phyloP scores from a whole-genome alignment of 108 stramenopile species.

The Schizochytrium sp. region DNA sequence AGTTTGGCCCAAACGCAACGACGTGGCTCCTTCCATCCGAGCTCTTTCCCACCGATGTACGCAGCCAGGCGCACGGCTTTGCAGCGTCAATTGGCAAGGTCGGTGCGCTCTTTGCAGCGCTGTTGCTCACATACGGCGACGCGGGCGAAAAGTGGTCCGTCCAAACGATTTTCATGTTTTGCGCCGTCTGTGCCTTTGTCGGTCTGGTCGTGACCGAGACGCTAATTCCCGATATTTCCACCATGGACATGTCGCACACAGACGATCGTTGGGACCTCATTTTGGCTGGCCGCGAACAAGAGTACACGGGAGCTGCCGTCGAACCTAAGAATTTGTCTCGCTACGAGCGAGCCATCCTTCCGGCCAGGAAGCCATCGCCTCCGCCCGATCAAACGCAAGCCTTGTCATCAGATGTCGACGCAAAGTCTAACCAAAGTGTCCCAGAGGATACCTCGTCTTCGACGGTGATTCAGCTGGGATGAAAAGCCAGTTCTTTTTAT shows the following conservation, averaged over 20 bases:
- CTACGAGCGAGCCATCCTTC: neutral
- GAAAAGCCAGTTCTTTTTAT: too few species aligned
- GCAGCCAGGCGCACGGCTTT: conserved; percentile 44
- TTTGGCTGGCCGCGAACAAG: neutral
- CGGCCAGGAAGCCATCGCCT: neutral
- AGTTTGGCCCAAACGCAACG: conserved; percentile 54
- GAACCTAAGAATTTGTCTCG: neutral
- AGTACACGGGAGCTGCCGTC: neutral
- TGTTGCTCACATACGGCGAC: neutral
- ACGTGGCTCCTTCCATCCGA: conserved; percentile 57
- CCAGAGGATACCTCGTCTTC: too few species aligned
- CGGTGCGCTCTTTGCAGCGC: conserved; percentile 16
- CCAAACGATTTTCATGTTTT: neutral
- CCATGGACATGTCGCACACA: neutral
- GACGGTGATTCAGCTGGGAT: too few species aligned
- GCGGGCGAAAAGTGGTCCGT: neutral
- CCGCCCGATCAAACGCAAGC: too few species aligned
- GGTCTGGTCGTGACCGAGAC: neutral
- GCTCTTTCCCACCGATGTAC: conserved; percentile 43
- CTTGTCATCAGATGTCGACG: too few species aligned
- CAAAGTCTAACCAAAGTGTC: too few species aligned
- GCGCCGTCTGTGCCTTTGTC: neutral
- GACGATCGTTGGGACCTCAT: neutral
- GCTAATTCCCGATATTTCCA: neutral
- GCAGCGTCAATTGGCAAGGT: conserved; percentile 49